A percentile compares a stretch with the other conserved stretches of the same genome.
Evolutionary conservation across 768 basidiomycete species (phyloP).

Genomic region (Rhizopogon vulgaris): DNA sequence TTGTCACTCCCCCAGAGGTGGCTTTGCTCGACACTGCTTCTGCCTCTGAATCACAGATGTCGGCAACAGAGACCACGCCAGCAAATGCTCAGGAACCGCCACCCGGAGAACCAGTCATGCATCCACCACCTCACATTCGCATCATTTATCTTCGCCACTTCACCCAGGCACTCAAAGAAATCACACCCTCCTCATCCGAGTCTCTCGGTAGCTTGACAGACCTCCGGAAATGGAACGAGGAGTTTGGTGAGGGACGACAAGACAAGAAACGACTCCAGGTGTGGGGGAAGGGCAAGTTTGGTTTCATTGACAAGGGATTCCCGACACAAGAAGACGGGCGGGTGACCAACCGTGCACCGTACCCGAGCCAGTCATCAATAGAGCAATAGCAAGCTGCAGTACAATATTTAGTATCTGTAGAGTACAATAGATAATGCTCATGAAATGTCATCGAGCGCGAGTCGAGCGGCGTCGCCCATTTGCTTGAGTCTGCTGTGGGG

Average conservation of each 20-base stretch:
- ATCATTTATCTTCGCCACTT: conserved; percentile 62
- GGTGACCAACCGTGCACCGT: conserved; percentile 22
- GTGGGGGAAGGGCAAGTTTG: conserved; percentile 87
- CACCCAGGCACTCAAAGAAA: conserved; percentile 78
- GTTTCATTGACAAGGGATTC: conserved; percentile 55
- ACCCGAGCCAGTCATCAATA: conserved; percentile 12
- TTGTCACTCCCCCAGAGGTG: conserved; percentile 1
- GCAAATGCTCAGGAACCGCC: conserved; percentile 6
- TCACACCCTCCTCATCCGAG: conserved; percentile 86
- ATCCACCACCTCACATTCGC: conserved; percentile 23
- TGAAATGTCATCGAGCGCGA: conserved; percentile 11
- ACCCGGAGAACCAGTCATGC: not conserved
- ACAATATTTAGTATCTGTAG: conserved; percentile 11
- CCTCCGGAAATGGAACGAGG: conserved; percentile 85
- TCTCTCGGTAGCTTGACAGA: conserved; percentile 67
- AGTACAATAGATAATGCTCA: conserved; percentile 10
- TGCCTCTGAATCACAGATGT: not conserved
- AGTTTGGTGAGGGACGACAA: conserved; percentile 82
- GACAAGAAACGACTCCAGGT: conserved; percentile 63
- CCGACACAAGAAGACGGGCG: conserved; percentile 37
- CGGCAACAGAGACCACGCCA: conserved; percentile 1
- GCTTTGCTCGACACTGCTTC: conserved; percentile 2
- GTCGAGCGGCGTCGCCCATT: conserved; percentile 15
- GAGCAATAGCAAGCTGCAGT: conserved; percentile 17
- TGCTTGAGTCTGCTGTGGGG: conserved; percentile 14